phyloP scores from a whole-genome alignment of 768 basidiomycete genomes.

The Phylloporus sp. region DNA sequence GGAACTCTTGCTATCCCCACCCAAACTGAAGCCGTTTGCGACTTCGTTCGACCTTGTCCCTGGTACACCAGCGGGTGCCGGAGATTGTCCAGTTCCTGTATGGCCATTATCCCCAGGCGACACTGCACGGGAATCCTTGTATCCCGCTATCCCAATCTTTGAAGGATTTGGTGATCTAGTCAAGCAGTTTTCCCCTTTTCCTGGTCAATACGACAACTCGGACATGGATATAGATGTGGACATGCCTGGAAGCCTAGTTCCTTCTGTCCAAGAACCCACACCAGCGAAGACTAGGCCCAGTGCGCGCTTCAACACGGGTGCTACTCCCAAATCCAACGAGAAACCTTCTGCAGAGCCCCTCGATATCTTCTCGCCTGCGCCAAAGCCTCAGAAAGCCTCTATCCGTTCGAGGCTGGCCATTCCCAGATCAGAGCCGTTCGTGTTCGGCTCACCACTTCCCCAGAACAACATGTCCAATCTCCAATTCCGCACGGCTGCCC shows the following conservation, averaged over 20 bases:
- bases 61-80: conserved; percentile 43
- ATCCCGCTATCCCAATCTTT: conserved; percentile 37
- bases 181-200: conserved; percentile 10
- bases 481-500: conserved; percentile 64
- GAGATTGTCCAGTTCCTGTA: conserved; percentile 22
- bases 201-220: conserved; percentile 23
- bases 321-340: conserved; percentile 24
- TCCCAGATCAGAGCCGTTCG: conserved; percentile 46
- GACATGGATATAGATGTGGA: conserved; percentile 34
- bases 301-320: conserved; percentile 19
- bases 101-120: conserved; percentile 41
- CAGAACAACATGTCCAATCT: conserved; percentile 57
- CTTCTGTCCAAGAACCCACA: conserved; percentile 19
- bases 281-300: conserved; percentile 12
- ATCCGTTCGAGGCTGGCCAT: conserved; percentile 21
- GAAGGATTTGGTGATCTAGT: conserved; percentile 29
- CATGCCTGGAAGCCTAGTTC: conserved; percentile 35
- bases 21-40: conserved; percentile 60
- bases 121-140: conserved; percentile 29
- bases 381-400: conserved; percentile 16
- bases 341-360: conserved; percentile 30
- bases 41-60: conserved; percentile 67
- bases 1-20: conserved; percentile 42
- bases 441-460: conserved; percentile 75
- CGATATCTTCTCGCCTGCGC: conserved; percentile 43